These are phyloP conservation scores for Brassica napus DNA, from an alignment of 345 rosid genomes.

Conservation along the genomic window DNA sequence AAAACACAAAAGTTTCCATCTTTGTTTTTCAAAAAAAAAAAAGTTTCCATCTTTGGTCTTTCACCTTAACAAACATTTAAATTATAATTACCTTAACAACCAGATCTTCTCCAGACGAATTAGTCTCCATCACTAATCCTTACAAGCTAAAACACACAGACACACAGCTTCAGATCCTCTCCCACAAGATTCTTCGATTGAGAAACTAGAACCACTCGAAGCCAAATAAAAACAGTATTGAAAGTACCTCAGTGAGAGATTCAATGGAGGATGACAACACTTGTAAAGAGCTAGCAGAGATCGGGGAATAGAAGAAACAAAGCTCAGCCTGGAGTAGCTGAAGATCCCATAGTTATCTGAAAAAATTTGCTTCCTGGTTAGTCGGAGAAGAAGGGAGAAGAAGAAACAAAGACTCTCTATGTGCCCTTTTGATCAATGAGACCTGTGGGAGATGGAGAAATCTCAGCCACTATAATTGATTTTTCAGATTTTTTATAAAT, in stretches of 20 bases:
- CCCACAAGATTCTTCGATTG: not conserved
- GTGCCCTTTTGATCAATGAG: constrained; percentile 13
- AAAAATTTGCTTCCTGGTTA: not conserved
- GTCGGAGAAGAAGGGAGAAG: not conserved
- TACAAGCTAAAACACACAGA: not conserved
- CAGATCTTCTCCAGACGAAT: not conserved
- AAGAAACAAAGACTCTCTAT: not conserved
- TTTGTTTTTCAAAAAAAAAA: not conserved
- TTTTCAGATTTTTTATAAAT: not conserved
- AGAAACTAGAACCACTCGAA: not conserved
- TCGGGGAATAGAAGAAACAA: not conserved
- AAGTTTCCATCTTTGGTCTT: not conserved
- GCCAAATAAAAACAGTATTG: not conserved
- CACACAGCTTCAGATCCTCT: not conserved
- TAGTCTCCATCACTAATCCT: not conserved
- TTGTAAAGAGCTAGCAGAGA: not conserved
- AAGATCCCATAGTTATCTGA: constrained; percentile 13
- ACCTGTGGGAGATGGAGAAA: constrained; percentile 29
- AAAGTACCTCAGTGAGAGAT: not conserved
- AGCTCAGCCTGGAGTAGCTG: constrained; percentile 23
- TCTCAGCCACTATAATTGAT: constrained; percentile 40
- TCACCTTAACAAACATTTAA: not conserved
- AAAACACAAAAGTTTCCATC: not conserved
- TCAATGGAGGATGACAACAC: not conserved
- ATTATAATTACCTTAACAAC: not conserved